Evolutionary conservation across 2,329 filamentous ascomycete genomes (phyloP).

Genomic region (Dothistroma septosporum): DNA sequence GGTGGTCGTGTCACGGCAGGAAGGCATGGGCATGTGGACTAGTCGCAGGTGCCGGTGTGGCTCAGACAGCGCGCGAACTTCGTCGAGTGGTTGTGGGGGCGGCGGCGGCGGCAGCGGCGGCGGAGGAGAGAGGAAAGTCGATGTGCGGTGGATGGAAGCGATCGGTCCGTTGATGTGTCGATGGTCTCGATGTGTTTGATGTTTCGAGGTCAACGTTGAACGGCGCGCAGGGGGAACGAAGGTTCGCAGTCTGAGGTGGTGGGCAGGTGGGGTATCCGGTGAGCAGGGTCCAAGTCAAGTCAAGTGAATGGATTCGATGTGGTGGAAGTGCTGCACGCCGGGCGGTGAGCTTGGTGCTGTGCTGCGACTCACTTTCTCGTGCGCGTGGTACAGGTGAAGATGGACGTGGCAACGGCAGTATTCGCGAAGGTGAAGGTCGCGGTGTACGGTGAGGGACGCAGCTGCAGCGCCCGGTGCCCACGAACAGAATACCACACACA

Average conservation of each 20-base stretch:
- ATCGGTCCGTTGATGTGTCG: neutral
- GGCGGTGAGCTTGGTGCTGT: neutral
- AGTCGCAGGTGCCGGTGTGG: slow-evolving; percentile 1
- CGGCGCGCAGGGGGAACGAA: neutral
- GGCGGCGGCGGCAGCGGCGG: neutral
- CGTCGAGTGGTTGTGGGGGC: neutral
- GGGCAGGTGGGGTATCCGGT: neutral
- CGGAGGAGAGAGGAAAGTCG: neutral
- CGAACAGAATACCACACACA: too few species aligned
- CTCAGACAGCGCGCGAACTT: neutral
- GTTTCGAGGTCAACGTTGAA: neutral
- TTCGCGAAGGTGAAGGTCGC: neutral
- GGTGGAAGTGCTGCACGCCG: neutral
- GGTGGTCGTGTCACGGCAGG: slow-evolving; percentile 3
- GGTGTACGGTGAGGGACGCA: neutral
- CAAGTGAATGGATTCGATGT: neutral
- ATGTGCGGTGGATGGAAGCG: neutral
- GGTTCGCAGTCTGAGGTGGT: neutral
- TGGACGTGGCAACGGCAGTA: neutral
- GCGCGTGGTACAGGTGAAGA: neutral
- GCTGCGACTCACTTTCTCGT: neutral
- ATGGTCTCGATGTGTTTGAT: neutral
- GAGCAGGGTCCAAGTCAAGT: neutral
- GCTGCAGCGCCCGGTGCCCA: neutral
- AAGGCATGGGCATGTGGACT: slow-evolving; percentile 15